phyloP scores from a whole-genome alignment of 495 filamentous ascomycete genomes.

The Platismatia glauca region DNA sequence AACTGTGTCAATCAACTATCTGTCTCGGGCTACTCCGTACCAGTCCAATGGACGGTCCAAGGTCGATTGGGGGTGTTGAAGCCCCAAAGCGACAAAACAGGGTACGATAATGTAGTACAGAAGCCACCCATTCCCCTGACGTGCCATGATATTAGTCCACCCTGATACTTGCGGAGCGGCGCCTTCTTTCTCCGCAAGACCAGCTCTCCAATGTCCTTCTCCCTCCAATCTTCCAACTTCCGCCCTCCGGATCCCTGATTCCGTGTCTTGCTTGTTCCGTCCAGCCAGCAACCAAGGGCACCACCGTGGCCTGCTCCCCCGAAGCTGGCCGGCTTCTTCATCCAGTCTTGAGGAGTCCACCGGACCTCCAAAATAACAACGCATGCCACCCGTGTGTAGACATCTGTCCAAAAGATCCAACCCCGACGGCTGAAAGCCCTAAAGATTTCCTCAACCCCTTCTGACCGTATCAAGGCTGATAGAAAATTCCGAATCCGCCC shows the following conservation, averaged over 20 bases:
- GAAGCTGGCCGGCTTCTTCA: not conserved
- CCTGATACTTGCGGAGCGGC: not conserved
- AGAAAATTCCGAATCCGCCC: not conserved
- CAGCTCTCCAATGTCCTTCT: not conserved
- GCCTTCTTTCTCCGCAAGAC: not conserved
- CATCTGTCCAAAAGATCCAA: not conserved
- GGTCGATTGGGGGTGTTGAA: not conserved
- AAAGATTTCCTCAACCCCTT: not conserved
- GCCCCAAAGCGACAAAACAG: not conserved
- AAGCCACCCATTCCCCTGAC: not conserved
- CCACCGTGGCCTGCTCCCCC: not conserved
- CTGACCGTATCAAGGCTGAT: not conserved
- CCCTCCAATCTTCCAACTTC: not conserved
- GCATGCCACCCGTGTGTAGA: not conserved
- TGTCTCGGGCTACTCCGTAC: not conserved
- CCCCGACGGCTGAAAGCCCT: not conserved
- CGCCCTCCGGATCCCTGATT: not conserved
- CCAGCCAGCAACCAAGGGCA: not conserved
- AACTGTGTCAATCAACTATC: not conserved
- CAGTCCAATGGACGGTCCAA: not conserved
- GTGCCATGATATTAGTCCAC: no score
- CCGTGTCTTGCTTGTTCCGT: not conserved
- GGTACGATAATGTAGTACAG: not conserved
- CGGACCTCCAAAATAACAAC: not conserved
- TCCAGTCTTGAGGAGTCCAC: not conserved